Evolutionary conservation across 345 rosid genomes (phyloP), one percentile per base, ranked within the genome.

Genomic region (Hibiscus mutabilis): DNA sequence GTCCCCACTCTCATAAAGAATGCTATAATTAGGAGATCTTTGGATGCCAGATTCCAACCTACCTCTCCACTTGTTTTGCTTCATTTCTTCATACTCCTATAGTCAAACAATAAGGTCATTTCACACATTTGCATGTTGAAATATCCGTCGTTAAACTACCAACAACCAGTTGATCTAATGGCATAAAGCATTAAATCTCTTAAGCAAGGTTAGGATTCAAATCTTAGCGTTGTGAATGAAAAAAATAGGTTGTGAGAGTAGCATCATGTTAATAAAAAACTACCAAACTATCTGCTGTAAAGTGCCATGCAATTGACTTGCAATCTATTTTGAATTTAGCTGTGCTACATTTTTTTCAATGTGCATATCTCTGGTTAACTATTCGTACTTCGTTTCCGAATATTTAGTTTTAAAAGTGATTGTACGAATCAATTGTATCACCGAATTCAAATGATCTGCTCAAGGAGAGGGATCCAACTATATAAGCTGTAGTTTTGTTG

Each of bases 1-100:
- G 61, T 13, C 35, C 35, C 33, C 73, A 56, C 53, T 69, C 21
- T 15, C 51, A 37, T 40, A 37, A 70, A 70, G 64, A 56, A 69
- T 6, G 25, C 14, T 14, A 13, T 55, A 55, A 58, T 47, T 66
- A 21, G 57, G 57, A 66, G 7, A 40, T 40, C 7, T 2, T 42
- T 42, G 13, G 46, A 42, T 42, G 16, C 31, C 16, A 57, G 12
- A 57, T 22, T 57, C 61, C 31, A 57, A 57, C 16, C 16, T 57
- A 24, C 61, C 61, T 22, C 33, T 57, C 60, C 4, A 22, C 11
- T 21, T 56, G 4, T 9, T 10, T 64, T 33, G 51, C 29, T 56
- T 22, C 13, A 21, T 21, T 8, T 65, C 18, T 22, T 44, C 55
- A 1, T 65, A 12, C n/a, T 64, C 5, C 8, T 5, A 19, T 63